phyloP scores from a whole-genome alignment of 1,284 basidiomycete species.

The Marasmius sp. region DNA sequence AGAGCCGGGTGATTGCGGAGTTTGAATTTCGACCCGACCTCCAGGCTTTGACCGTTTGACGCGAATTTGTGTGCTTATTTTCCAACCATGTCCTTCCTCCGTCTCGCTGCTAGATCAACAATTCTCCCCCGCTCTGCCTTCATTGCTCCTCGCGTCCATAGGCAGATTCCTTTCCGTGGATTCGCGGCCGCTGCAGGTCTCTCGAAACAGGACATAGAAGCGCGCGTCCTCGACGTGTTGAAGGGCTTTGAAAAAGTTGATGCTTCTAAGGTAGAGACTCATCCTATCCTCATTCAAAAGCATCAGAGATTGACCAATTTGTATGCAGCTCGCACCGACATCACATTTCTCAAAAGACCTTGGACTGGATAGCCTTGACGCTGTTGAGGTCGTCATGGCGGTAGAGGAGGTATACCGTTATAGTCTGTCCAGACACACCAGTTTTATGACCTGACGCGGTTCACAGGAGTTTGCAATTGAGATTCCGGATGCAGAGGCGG shows the following conservation, averaged over 20 bases:
- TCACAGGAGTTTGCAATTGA: slow-evolving; percentile 83
- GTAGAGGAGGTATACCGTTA: slow-evolving; percentile 83
- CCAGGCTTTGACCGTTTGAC: background rate
- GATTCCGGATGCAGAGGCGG: slow-evolving; percentile 98
- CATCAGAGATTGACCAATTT: slow-evolving; percentile 11
- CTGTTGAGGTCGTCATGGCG: slow-evolving; percentile 99
- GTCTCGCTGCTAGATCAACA: slow-evolving; percentile 43
- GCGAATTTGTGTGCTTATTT: background rate
- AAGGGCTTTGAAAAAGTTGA: slow-evolving; percentile 97
- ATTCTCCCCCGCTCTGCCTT: slow-evolving; percentile 35
- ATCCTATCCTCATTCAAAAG: background rate
- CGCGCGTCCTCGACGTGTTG: slow-evolving; percentile 86
- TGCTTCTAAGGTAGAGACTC: slow-evolving; percentile 64
- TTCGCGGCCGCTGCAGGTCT: slow-evolving; percentile 82
- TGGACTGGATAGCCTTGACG: slow-evolving; percentile 94
- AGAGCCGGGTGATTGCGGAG: background rate
- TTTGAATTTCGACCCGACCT: background rate
- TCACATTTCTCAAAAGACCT: slow-evolving; percentile 88
- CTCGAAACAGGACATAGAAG: slow-evolving; percentile 75
- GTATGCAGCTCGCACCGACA: slow-evolving; percentile 64
- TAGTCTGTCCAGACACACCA: slow-evolving; percentile 2
- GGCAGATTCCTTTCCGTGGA: slow-evolving; percentile 37
- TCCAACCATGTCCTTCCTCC: slow-evolving; percentile 49
- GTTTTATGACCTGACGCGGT: slow-evolving; percentile 6
- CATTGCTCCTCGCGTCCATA: slow-evolving; percentile 24